phyloP scores from a whole-genome alignment of 108 stramenopile species.

The Fragilaria crotonensis region DNA sequence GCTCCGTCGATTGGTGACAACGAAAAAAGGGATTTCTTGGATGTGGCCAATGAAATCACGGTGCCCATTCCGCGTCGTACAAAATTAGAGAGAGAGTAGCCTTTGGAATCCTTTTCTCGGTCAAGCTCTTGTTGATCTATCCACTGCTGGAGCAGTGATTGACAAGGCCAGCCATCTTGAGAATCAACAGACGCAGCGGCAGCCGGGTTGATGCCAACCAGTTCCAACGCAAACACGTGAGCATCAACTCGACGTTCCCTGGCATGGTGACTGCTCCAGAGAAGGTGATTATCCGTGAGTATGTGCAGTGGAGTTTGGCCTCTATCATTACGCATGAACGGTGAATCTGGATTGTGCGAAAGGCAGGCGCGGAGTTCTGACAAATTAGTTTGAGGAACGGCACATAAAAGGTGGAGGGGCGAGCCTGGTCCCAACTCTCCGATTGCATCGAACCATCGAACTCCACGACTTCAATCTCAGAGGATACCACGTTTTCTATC shows the following conservation, averaged over 20 bases:
- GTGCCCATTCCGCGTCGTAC: not conserved
- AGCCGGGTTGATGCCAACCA: not conserved
- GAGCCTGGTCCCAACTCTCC: no score
- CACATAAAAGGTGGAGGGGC: not conserved
- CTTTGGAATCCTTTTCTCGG: not conserved
- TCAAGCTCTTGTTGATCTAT: not conserved
- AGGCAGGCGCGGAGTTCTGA: not conserved
- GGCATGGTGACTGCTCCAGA: not conserved
- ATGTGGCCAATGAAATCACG: not conserved
- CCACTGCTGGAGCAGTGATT: not conserved
- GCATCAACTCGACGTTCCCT: not conserved
- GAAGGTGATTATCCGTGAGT: slow-evolving; percentile 5
- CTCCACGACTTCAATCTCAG: no score
- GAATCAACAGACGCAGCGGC: not conserved
- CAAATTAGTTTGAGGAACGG: not conserved
- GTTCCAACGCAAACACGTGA: not conserved
- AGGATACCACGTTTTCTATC: no score
- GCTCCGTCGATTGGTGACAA: not conserved
- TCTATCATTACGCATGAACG: not conserved
- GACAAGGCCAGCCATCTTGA: not conserved
- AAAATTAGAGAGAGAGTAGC: not conserved
- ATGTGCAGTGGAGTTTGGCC: slow-evolving; percentile 10
- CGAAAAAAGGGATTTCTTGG: not conserved
- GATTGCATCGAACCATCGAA: no score
- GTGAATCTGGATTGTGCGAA: not conserved